Evolutionary conservation across 352 stramenopile genomes (phyloP), one percentile per base, ranked within the genome.

Genomic region (Globisporangium heterothallicum): DNA sequence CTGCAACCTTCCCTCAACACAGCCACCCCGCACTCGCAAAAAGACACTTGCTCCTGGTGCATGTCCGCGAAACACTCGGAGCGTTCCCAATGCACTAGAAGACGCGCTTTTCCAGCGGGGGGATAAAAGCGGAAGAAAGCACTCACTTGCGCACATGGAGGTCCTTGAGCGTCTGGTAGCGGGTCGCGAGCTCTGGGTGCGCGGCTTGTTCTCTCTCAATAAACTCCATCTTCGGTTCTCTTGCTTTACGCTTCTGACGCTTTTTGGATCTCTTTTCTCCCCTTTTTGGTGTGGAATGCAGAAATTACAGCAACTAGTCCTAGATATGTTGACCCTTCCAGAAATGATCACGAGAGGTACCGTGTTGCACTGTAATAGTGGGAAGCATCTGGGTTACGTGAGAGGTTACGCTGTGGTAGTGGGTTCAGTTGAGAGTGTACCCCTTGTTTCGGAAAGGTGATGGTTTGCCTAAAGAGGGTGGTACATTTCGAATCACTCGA

Each of bases 91-190:
- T n/a, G n/a, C n/a, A n/a, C n/a, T n/a, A n/a, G n/a, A n/a, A n/a
- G n/a, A n/a, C n/a, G n/a, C n/a, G n/a, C n/a, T n/a, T n/a, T n/a
- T n/a, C n/a, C n/a, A n/a, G n/a, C n/a, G n/a, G n/a, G n/a, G n/a
- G n/a, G n/a, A n/a, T n/a, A n/a, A n/a, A n/a, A n/a, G n/a, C n/a
- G n/a, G n/a, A n/a, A n/a, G n/a, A n/a, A n/a, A n/a, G 6, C 4
- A 80, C 80, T 60, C 69, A 95, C 86, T 95, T 96, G 68, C 84
- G 74, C 34, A 84, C 63, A 66, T 94, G 96, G 35, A 97, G 84
- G 21, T 95, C 78, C 49, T 86, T 84, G 40, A 99, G 72, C 51
- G 82, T 77, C 68, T 96, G 86, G 65, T 97, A 98, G 56, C 84
- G 72, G 53, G 85, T 80, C 10, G 88, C 86, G 27, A 99, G 81